Evolutionary conservation across 2,329 filamentous ascomycete species (phyloP).

Genomic region (Orbilia brochopaga): DNA sequence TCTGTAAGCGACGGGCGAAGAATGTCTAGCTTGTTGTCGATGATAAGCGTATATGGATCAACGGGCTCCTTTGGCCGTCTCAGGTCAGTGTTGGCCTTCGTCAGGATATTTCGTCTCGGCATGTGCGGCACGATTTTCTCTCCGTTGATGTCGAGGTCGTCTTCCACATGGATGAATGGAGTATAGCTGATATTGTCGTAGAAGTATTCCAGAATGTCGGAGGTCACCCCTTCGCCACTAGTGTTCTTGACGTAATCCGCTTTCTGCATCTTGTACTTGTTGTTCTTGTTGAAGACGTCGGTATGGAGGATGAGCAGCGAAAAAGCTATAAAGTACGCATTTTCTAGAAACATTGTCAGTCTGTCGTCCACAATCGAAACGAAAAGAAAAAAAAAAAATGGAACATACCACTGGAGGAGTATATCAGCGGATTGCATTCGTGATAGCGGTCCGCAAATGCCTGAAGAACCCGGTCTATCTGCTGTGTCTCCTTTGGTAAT

Average conservation of each 20-base stretch:
- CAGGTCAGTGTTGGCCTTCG: slow-evolving; percentile 53
- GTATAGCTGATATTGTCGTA: slow-evolving; percentile 99
- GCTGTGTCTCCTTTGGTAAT: slow-evolving; percentile 94
- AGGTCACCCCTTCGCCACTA: slow-evolving; percentile 85
- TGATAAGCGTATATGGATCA: slow-evolving; percentile 91
- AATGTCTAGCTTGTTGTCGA: slow-evolving; percentile 83
- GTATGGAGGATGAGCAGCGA: slow-evolving; percentile 95
- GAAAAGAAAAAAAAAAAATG: slow-evolving; percentile 4
- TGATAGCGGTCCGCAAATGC: slow-evolving; percentile 96
- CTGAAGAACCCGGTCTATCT: slow-evolving; percentile 92
- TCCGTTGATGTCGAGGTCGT: slow-evolving; percentile 79
- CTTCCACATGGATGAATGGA: slow-evolving; percentile 96
- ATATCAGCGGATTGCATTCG: slow-evolving; percentile 97
- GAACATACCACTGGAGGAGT: slow-evolving; percentile 71
- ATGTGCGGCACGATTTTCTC: slow-evolving; percentile 73
- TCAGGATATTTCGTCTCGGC: slow-evolving; percentile 64
- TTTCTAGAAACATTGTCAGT: slow-evolving; percentile 63
- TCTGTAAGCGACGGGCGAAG: slow-evolving; percentile 86
- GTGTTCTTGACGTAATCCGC: slow-evolving; percentile 94
- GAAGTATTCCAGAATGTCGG: slow-evolving; percentile 92
- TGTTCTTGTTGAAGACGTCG: slow-evolving; percentile 99
- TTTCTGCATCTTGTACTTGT: slow-evolving; percentile 99
- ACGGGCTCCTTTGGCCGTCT: slow-evolving; percentile 74
- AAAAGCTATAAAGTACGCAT: slow-evolving; percentile 98
- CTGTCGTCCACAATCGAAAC: slow-evolving; percentile 1